A percentile compares a stretch with the other conserved stretches of the same genome.
phyloP scores from a whole-genome alignment of 306 rosid genomes.

The Cyclanthera cordifolia region DNA sequence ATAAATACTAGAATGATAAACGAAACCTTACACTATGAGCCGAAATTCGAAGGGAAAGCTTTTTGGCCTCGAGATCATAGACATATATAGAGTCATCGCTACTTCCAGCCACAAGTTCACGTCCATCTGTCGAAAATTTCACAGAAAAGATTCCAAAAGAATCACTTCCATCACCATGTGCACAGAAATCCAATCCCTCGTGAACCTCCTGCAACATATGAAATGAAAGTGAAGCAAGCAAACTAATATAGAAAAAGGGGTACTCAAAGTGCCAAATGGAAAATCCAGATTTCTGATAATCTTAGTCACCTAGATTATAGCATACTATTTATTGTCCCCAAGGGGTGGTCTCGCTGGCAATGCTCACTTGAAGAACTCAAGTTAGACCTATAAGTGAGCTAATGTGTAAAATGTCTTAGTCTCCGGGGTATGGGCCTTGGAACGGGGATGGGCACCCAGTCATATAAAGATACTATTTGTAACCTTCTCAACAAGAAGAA shows the following conservation, averaged over 20 bases:
- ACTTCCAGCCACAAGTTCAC: conserved; percentile 83
- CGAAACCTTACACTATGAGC: conserved; percentile 52
- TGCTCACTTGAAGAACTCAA: too few relatives aligned
- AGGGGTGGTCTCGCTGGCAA: too few relatives aligned
- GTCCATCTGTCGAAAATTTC: conserved; percentile 78
- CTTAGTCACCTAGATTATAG: neutral
- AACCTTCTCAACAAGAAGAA: neutral
- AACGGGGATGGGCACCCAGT: too few relatives aligned
- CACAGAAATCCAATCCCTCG: conserved; percentile 51
- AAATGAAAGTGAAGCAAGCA: conserved; percentile 7
- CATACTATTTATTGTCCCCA: too few relatives aligned
- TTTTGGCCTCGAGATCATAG: conserved; percentile 81
- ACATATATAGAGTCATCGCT: conserved; percentile 67
- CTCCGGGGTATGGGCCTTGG: too few relatives aligned
- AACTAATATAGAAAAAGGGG: neutral
- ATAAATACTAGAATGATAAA: neutral
- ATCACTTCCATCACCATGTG: conserved; percentile 33
- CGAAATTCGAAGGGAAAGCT: conserved; percentile 56
- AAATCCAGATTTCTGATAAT: neutral
- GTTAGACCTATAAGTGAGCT: too few relatives aligned
- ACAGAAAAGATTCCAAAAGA: conserved; percentile 73
- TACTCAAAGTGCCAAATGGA: neutral
- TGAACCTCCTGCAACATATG: conserved; percentile 62
- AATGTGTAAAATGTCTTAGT: too few relatives aligned
- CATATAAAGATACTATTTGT: neutral